A percentile compares a stretch with the other conserved stretches of the same genome.
Evolutionary conservation across 192 early-diverging fungal genomes (phyloP).

Genomic region (Oehlia diaphana): DNA sequence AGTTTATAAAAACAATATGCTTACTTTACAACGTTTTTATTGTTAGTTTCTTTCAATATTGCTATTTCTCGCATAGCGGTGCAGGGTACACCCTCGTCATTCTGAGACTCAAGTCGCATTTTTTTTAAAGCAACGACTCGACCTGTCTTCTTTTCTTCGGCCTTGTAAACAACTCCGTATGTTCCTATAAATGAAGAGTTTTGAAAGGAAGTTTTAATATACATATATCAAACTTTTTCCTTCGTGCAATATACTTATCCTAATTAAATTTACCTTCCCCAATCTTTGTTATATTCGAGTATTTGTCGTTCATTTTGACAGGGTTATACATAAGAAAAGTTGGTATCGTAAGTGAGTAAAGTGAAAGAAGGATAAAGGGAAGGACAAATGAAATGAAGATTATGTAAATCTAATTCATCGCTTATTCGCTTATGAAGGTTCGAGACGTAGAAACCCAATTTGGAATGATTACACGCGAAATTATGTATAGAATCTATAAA

Average conservation of each 20-base stretch:
- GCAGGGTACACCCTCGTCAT: constrained; percentile 55
- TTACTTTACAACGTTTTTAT: constrained; percentile 72
- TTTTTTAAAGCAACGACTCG: constrained; percentile 75
- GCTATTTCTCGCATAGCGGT: constrained; percentile 74
- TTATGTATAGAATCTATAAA: not conserved
- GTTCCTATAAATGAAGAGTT: constrained; percentile 57
- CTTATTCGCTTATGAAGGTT: not conserved
- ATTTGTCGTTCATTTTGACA: constrained; percentile 45
- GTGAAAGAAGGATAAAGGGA: not conserved
- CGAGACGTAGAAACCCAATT: constrained; percentile 2
- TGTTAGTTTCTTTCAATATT: constrained; percentile 68
- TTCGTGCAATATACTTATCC: not conserved
- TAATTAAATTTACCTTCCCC: constrained; percentile 44
- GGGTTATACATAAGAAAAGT: not conserved
- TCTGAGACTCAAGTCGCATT: constrained; percentile 65
- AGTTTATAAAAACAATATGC: constrained; percentile 4
- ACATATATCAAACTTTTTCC: not conserved
- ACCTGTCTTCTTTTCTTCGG: constrained; percentile 53
- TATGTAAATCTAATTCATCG: not conserved
- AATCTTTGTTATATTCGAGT: constrained; percentile 75
- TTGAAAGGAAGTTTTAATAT: not conserved
- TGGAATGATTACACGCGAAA: constrained; percentile 18
- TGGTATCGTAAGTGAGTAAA: not conserved
- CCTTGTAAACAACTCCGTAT: constrained; percentile 83
- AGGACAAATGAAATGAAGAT: not conserved